Evolutionary conservation across 345 rosid species (phyloP).

Genomic region (Dipteronia dyeriana): DNA sequence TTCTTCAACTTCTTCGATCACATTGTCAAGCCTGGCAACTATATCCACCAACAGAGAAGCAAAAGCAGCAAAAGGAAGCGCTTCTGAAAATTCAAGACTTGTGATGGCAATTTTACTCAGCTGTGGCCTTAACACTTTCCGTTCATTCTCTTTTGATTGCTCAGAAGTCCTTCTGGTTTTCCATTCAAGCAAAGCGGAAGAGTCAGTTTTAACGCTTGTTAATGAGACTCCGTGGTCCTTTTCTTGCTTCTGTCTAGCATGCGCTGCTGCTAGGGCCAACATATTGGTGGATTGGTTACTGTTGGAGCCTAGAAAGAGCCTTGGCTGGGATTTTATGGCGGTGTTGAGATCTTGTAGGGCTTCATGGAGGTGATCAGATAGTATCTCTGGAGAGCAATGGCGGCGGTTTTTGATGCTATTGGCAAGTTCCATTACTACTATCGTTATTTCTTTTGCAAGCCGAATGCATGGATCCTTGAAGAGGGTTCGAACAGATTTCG

Average conservation of each 20-base stretch:
- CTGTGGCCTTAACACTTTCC: conserved; percentile 67
- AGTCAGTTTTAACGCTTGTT: conserved; percentile 66
- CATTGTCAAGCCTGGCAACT: conserved; percentile 72
- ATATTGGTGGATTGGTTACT: conserved; percentile 36
- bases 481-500: conserved; percentile 57
- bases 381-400: conserved; percentile 73
- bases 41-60: conserved; percentile 74
- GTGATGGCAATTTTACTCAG: conserved; percentile 64
- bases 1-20: conserved; percentile 72
- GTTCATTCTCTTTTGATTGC: conserved; percentile 33
- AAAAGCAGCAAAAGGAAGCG: conserved; percentile 89
- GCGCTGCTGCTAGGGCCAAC: conserved; percentile 55
- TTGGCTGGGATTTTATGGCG: conserved; percentile 76
- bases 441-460: conserved; percentile 66
- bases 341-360: conserved; percentile 76
- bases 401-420: conserved; percentile 58
- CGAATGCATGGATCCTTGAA: conserved; percentile 78
- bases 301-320: conserved; percentile 70
- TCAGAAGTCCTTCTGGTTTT: conserved; percentile 39
- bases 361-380: conserved; percentile 76
- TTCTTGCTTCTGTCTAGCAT: conserved; percentile 34
- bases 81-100: conserved; percentile 73
- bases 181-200: conserved; percentile 64
- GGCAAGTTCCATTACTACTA: conserved; percentile 62
- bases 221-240: conserved; percentile 35